These are phyloP conservation scores for Incumbomyces delicatus DNA, from an alignment of 2,329 filamentous ascomycete species.

Conservation along the genomic window DNA sequence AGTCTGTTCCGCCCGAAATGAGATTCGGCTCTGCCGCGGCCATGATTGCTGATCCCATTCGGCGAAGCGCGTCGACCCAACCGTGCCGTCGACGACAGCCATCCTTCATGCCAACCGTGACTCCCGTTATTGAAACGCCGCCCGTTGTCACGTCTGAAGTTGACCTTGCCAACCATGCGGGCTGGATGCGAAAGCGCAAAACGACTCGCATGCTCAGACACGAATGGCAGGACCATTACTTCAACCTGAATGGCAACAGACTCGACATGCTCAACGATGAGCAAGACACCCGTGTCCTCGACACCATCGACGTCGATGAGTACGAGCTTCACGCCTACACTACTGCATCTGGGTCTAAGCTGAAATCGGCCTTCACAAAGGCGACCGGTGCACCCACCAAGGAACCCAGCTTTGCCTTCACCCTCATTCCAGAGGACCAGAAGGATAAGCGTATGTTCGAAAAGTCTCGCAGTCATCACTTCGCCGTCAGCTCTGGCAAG, in stretches of 20 bases:
- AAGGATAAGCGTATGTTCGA: slow-evolving; percentile 30
- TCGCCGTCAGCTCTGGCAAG: slow-evolving; percentile 76
- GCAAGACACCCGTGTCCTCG: slow-evolving; percentile 21
- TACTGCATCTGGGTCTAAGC: slow-evolving; percentile 64
- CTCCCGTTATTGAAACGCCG: slow-evolving; percentile 16
- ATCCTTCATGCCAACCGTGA: slow-evolving; percentile 17
- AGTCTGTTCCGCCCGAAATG: slow-evolving; percentile 93
- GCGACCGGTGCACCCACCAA: slow-evolving; percentile 35
- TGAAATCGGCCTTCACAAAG: slow-evolving; percentile 72
- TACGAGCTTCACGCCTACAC: slow-evolving; percentile 33
- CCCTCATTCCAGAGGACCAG: slow-evolving; percentile 32
- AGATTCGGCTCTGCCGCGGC: slow-evolving; percentile 49
- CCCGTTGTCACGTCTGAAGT: slow-evolving; percentile 11
- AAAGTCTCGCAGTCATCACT: slow-evolving; percentile 75
- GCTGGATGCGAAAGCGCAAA: slow-evolving; percentile 91
- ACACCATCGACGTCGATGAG: slow-evolving; percentile 30
- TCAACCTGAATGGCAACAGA: slow-evolving; percentile 67
- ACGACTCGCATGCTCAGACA: slow-evolving; percentile 79
- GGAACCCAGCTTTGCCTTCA: slow-evolving; percentile 33
- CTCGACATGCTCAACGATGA: slow-evolving; percentile 36
- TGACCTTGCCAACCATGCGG: slow-evolving; percentile 51
- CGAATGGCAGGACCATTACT: slow-evolving; percentile 90
- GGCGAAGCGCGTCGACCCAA: slow-evolving; percentile 34
- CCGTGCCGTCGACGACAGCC: slow-evolving; percentile 17
- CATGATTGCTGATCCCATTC: slow-evolving; percentile 33